Evolutionary conservation across 148 eudicot genomes (phyloP).

Genomic region (Amaranthus palmeri): DNA sequence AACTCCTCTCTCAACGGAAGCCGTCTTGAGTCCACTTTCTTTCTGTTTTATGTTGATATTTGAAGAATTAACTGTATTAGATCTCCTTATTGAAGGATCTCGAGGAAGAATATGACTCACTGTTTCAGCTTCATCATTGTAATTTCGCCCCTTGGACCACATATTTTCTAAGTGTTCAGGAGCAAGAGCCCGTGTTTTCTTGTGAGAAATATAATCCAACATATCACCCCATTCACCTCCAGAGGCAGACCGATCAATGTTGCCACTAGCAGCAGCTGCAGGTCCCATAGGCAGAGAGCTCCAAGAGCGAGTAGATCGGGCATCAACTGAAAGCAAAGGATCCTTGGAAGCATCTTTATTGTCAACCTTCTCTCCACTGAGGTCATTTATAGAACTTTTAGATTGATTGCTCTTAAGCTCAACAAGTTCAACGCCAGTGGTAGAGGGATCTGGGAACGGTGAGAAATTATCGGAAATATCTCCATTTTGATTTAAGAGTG

Average conservation of each 20-base stretch:
- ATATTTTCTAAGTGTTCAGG: slow-evolving; percentile 90
- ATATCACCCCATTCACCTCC: slow-evolving; percentile 81
- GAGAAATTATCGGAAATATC: slow-evolving; percentile 53
- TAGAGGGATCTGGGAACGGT: slow-evolving; percentile 67
- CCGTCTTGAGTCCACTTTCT: slow-evolving; percentile 30
- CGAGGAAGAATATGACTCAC: slow-evolving; percentile 25
- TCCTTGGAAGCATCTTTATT: slow-evolving; percentile 51
- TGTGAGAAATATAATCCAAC: slow-evolving; percentile 62
- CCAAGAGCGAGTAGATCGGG: slow-evolving; percentile 81
- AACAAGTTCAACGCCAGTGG: slow-evolving; percentile 81
- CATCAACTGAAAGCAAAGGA: slow-evolving; percentile 74
- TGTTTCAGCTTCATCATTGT: slow-evolving; percentile 40
- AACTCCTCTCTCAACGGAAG: slow-evolving; percentile 22
- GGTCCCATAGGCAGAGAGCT: slow-evolving; percentile 44
- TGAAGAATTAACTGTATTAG: slow-evolving; percentile 29
- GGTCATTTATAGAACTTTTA: slow-evolving; percentile 30
- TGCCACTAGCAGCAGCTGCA: slow-evolving; percentile 31
- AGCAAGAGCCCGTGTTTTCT: slow-evolving; percentile 77
- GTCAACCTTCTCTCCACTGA: slow-evolving; percentile 30
- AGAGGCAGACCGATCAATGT: slow-evolving; percentile 44
- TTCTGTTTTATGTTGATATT: slow-evolving; percentile 30
- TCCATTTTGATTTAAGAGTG: slow-evolving; percentile 38
- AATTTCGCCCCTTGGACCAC: slow-evolving; percentile 93
- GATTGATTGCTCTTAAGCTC: slow-evolving; percentile 51
- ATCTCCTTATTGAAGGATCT: slow-evolving; percentile 29